phyloP scores from a whole-genome alignment of 148 eudicot species.

The Pouteria glomerata region DNA sequence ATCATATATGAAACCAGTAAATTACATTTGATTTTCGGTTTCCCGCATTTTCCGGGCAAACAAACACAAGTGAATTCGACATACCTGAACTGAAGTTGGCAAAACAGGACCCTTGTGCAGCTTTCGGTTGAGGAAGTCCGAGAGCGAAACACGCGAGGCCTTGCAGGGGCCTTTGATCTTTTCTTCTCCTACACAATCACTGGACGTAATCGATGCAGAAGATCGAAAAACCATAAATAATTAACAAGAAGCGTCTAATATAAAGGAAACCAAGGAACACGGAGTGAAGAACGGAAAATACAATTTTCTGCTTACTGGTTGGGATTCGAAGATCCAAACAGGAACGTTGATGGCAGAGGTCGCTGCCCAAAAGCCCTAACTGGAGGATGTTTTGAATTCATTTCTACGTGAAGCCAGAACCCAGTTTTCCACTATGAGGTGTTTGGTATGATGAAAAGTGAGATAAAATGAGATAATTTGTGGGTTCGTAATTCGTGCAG shows the following conservation, averaged over 20 bases:
- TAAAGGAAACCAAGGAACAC: not conserved
- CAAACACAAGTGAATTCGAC: not conserved
- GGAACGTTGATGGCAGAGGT: constrained; percentile 27
- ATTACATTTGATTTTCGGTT: not conserved
- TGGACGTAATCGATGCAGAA: constrained; percentile 16
- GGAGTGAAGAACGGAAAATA: not conserved
- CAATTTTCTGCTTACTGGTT: constrained; percentile 15
- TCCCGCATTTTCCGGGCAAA: not conserved
- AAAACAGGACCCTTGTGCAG: constrained; percentile 46
- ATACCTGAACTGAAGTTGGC: constrained; percentile 33
- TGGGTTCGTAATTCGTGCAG: too few species aligned
- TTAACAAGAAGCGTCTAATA: not conserved
- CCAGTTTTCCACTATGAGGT: too few species aligned
- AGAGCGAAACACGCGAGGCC: constrained; percentile 32
- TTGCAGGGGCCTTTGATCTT: constrained; percentile 11
- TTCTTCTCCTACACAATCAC: constrained; percentile 16
- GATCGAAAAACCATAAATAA: not conserved
- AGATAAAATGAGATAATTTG: too few species aligned
- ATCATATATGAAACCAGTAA: not conserved
- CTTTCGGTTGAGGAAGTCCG: constrained; percentile 54
- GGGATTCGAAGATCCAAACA: constrained; percentile 21
- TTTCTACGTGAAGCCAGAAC: constrained; percentile 6
- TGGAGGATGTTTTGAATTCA: constrained; percentile 22
- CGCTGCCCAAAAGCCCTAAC: constrained; percentile 35
- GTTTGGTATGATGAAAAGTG: too few species aligned